Conservation (phyloP, 2,329 filamentous ascomycete genomes). For the Diaporthe nobilis region DNA sequence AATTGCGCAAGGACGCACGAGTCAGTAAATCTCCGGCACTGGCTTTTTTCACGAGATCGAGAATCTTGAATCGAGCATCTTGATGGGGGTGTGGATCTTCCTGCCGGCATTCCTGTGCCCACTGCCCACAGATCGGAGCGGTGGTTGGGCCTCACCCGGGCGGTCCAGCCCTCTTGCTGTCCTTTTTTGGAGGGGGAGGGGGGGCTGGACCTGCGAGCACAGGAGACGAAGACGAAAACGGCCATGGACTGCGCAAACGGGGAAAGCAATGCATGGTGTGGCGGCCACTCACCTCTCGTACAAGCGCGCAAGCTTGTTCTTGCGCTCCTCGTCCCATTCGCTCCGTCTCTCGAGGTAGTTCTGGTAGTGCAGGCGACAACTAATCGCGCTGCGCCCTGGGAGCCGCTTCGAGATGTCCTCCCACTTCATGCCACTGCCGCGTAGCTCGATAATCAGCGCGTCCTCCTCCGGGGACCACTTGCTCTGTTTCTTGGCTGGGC, state of each 20-base stretch:
- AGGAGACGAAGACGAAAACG: background rate
- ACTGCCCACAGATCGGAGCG: constrained; percentile 24
- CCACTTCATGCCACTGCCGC: constrained; percentile 96
- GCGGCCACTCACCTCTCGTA: constrained; percentile 85
- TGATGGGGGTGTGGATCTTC: constrained; percentile 36
- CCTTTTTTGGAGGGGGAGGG: background rate
- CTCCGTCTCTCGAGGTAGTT: constrained; percentile 95
- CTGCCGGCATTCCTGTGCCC: constrained; percentile 27
- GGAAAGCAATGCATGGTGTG: constrained; percentile 35
- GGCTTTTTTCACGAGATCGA: constrained; percentile 28
- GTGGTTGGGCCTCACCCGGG: constrained; percentile 15
- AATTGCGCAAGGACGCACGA: constrained; percentile 34
- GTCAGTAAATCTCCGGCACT: constrained; percentile 39
- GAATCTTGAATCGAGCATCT: constrained; percentile 31
- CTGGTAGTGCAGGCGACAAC: constrained; percentile 94
- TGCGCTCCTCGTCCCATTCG: constrained; percentile 97
- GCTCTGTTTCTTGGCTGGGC: constrained; percentile 92
- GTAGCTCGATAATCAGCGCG: constrained; percentile 91
- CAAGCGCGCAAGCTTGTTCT: constrained; percentile 93
- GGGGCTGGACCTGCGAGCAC: background rate
- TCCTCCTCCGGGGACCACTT: constrained; percentile 98
- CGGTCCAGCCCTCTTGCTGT: constrained; percentile 30
- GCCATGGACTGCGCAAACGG: background rate
- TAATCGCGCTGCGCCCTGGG: constrained; percentile 92
- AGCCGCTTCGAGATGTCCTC: constrained; percentile 95